Evolutionary conservation across 139 green algal genomes (phyloP).

Genomic region (Microglena sp.): DNA sequence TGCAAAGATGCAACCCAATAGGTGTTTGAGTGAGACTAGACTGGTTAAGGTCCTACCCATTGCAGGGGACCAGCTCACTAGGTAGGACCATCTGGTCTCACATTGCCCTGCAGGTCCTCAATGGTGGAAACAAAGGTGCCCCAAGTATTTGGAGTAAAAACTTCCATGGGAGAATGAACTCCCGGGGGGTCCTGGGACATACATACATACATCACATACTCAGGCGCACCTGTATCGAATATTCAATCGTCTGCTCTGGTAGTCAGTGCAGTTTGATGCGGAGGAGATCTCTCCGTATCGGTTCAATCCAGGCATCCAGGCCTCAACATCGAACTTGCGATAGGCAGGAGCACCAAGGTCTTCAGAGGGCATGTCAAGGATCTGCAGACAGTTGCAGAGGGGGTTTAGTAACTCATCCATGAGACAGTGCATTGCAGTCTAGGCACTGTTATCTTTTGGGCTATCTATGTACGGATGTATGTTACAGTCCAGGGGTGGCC

Average conservation of each 20-base stretch:
- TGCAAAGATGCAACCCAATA: too few relatives aligned
- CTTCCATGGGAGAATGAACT: too few relatives aligned
- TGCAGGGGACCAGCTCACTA: too few relatives aligned
- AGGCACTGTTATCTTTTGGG: background rate
- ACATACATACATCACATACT: background rate
- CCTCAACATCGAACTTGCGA: slow-evolving; percentile 96
- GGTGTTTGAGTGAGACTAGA: too few relatives aligned
- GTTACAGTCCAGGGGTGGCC: too few relatives aligned
- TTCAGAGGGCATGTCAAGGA: slow-evolving; percentile 90
- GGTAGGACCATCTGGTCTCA: too few relatives aligned
- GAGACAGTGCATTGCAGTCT: background rate
- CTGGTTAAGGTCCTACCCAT: too few relatives aligned
- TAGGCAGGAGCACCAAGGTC: slow-evolving; percentile 95
- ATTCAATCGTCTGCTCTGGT: slow-evolving; percentile 86
- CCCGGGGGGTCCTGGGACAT: too few relatives aligned
- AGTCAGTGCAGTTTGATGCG: slow-evolving; percentile 99
- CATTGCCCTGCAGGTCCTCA: too few relatives aligned
- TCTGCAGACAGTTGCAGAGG: slow-evolving; percentile 14
- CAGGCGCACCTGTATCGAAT: slow-evolving; percentile 46
- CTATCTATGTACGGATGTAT: too few relatives aligned
- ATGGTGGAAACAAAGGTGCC: too few relatives aligned
- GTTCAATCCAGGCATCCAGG: slow-evolving; percentile 95
- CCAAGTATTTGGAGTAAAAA: too few relatives aligned
- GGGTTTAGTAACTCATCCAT: background rate
- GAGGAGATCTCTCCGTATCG: slow-evolving; percentile 92